Evolutionary conservation across 2,329 filamentous ascomycete species (phyloP), one percentile per base, ranked within the genome.

Genomic region (Botrytis elliptica): DNA sequence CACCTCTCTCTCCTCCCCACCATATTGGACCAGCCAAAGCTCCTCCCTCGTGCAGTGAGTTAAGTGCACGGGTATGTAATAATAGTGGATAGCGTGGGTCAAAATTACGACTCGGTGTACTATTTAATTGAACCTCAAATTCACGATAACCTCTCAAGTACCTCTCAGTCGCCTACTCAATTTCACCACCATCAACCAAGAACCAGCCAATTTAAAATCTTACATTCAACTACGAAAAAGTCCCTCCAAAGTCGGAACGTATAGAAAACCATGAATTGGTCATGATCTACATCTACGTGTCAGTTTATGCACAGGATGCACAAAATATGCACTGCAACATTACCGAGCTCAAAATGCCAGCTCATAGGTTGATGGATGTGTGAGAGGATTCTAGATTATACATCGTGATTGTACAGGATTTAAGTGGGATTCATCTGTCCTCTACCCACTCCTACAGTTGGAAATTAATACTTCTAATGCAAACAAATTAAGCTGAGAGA

Each of bases 281-380:
- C 25, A 33, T 65, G 59, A 71, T 71, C 59, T 29, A 52, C 69
- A 65, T 55, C 29, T 71, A 71, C 69, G 59, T 71, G 69, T 71
- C 69, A 71, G 36, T 71, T 66, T 59, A 69, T 69, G 66, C 66
- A 57, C 49, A 57, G 29, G n/a, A 71, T 65, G 69, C 69, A 71
- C 42, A 66, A 66, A 49, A 66, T 66, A 71, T 71, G 69, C 69
- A 66, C 8, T 71, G 69, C 36, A 65, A 65, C n/a, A 57, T 69
- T 69, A 49, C 66, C 66, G 66, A 69, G 66, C 66, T 69, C 66
- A 69, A 42, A 40, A 42, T 71, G 69, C 69, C 59, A 71, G 69
- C 69, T 71, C 59, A 71, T 66, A 66, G 69, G 59, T 49, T 33
- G 44, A 49, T 65, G 44, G 25, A 55, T 38, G 33, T 42, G 42